Evolutionary conservation across 371 early-diverging fungal species (phyloP), one percentile per base, ranked within the genome.

Genomic region (Circinella umbellata): DNA sequence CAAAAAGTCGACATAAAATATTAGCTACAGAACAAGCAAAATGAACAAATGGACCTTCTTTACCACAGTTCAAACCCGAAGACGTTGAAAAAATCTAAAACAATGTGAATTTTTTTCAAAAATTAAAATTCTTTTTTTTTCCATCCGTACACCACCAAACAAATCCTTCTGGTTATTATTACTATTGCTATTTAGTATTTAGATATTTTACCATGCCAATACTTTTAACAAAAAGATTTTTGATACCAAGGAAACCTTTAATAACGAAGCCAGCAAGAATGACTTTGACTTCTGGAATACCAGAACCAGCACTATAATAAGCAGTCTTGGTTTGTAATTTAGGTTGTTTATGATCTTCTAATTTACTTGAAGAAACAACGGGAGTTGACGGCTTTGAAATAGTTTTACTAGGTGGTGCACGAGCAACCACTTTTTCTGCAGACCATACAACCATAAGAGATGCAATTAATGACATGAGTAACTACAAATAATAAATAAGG

Each of bases 11-110:
- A 51, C 93, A 88, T 11, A 92, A 83, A 5, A 96, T 88, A 77
- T 95, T 96, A 37, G 96, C 97, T 10, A 95, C 83, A 66, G 95
- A 95, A 71, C 95, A 94, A 4, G 95, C 91, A 70, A 98, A 89
- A 76, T 97, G 98, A 46, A 98, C 96, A 49, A 97, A 91, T 0
- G 99, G 98, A 0, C 98, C 99, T 85, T 98, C 96, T 76, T 96
- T 95, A 42, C 99, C 99, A 9, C 94, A 80, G 54, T 86, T 91
- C 57, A 98, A 73, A 1, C 96, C 96, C 6, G 95, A 91, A 0
- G 93, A 89, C 9, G 94, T 95, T 1, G 92, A 87, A 70, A 94
- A 83, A 9, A 90, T 86, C 85, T 86, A 63, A 36, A 47, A 42
- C 9, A 37, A 27, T 46, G 37, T 71, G 15, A n/a, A n/a, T n/a